A percentile compares a stretch with the other conserved stretches of the same genome.
phyloP scores from a whole-genome alignment of 495 filamentous ascomycete genomes.

The Aspergillus biplanus region DNA sequence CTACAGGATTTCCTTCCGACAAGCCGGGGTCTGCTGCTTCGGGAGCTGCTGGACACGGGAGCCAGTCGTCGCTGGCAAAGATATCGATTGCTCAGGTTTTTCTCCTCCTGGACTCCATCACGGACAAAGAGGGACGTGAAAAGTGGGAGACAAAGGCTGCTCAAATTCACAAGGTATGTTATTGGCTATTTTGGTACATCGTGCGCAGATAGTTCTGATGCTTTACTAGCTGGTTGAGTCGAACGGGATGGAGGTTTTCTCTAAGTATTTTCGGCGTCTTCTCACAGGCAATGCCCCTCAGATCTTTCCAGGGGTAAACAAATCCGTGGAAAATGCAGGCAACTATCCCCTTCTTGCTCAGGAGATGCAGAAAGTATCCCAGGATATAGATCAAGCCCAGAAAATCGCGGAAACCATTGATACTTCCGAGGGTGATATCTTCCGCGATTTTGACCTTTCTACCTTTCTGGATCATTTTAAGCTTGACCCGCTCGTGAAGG shows the following conservation, averaged over 20 bases:
- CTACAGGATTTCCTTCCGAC: constrained; percentile 59
- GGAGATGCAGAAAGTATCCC: constrained; percentile 83
- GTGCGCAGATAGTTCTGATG: constrained; percentile 20
- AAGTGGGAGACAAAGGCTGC: constrained; percentile 95
- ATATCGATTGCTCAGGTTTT: constrained; percentile 95
- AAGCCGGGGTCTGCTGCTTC: constrained; percentile 48
- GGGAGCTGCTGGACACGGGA: constrained; percentile 42
- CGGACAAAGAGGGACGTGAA: constrained; percentile 82
- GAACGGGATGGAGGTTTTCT: constrained; percentile 95
- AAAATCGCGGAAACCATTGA: constrained; percentile 94
- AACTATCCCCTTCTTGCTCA: constrained; percentile 80
- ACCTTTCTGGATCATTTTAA: constrained; percentile 94
- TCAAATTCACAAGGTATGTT: constrained; percentile 83
- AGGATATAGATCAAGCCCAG: constrained; percentile 77
- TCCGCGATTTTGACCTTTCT: constrained; percentile 90
- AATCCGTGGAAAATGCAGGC: constrained; percentile 70
- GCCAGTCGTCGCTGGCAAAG: constrained; percentile 65
- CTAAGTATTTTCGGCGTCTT: constrained; percentile 88
- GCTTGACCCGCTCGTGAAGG: constrained; percentile 83
- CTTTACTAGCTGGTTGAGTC: constrained; percentile 78
- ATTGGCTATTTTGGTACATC: not conserved
- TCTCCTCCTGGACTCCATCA: constrained; percentile 89
- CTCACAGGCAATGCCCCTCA: constrained; percentile 81
- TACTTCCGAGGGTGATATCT: constrained; percentile 81
- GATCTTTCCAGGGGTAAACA: constrained; percentile 77